Base-by-base conservation (phyloP, 768 basidiomycete genomes). In the Calocybe indica region DNA sequence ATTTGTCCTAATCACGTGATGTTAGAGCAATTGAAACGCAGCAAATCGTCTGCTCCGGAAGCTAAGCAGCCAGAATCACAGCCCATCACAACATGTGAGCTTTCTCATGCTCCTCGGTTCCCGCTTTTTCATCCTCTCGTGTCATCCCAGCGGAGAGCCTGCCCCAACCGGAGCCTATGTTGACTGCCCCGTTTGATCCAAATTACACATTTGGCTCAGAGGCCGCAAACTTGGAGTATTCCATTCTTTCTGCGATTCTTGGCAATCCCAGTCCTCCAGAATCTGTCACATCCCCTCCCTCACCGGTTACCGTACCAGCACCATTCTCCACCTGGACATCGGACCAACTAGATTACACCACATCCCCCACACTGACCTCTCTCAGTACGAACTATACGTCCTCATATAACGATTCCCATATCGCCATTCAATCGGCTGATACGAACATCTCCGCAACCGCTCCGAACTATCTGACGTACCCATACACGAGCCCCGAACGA, bases 201-300 rank as follows among this genome's bases (percentile, higher is more conserved):
- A 71, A 71, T 57, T 76, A 75, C 63, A 57, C 80, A 9, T 92
- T 93, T 64, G 88, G 85, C 43, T 92, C 90, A 39, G 89, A 93
- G 62, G 91, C 89, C 7, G 92, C 92, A 15, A 93, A 93, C 62
- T 73, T 92, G 52, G 95, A 98, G 62, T 98, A 96, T 66, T 91
- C 91, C 41, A 95, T 96, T 55, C 80, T 98, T 5, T 91, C 89
- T 40, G 82, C 87, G 15, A 94, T 98, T 60, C 76, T 98, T 43
- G 92, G 89, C 35, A 88, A 82, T 55, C 78, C 83, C 32, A 84
- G 82, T 60, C 79, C 75, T 6, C 62, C 74, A 38, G 73, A 76
- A 29, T 70, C 73, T 3, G 61, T 62, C 1, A 59, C 68, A 34
- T 70, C 67, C n/a, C 71, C 72, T 13, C 69, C 71, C 38, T 74